A percentile compares a stretch with the other conserved stretches of the same genome.
phyloP scores from a whole-genome alignment of 257 asterid genomes.

The Anisodus tanguticus region DNA sequence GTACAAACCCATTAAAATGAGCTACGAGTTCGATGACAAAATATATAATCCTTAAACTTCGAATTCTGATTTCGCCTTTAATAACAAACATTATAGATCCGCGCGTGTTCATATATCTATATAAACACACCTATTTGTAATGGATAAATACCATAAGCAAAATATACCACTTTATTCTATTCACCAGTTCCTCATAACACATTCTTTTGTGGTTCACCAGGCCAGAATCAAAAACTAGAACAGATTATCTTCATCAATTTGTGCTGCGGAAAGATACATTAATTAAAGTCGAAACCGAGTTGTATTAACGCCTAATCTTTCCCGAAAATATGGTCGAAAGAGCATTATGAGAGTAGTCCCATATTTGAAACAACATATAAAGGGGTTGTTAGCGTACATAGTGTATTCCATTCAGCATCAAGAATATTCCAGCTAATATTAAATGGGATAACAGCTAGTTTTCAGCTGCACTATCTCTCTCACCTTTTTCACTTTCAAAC shows the following conservation, averaged over 20 bases:
- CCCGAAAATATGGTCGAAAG: not conserved
- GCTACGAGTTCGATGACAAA: no score
- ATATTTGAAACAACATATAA: not conserved
- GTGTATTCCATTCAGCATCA: not conserved
- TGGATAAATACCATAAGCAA: no score
- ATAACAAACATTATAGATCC: no score
- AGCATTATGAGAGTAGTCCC: not conserved
- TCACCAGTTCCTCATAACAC: not conserved
- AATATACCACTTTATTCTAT: not conserved
- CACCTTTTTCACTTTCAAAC: constrained; percentile 24
- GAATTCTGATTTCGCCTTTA: no score
- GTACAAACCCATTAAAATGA: no score
- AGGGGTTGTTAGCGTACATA: not conserved
- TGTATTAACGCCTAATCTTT: not conserved
- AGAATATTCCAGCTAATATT: not conserved
- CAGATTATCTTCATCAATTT: not conserved
- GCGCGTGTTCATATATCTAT: no score
- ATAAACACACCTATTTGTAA: no score
- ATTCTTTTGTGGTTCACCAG: not conserved
- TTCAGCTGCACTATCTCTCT: not conserved
- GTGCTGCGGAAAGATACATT: not conserved
- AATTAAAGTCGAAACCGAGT: no score
- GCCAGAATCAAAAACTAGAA: not conserved
- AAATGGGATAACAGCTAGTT: constrained; percentile 5
- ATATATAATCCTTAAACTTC: no score